Evolutionary conservation across 202 grass and related monocot genomes (phyloP).

Genomic region (Schoenoplectus tabernaemontani): DNA sequence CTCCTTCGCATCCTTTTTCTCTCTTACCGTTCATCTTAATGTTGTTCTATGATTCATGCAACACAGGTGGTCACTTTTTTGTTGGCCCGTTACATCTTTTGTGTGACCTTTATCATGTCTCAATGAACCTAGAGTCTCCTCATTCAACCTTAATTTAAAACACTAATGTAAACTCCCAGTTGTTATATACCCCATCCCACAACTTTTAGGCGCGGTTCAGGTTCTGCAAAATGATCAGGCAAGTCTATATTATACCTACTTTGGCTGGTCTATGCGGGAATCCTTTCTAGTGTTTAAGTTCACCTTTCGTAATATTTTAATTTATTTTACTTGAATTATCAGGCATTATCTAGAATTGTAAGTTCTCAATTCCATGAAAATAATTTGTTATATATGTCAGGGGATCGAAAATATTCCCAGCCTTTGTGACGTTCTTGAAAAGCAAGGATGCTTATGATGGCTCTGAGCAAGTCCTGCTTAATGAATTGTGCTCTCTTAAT

Average conservation of each 20-base stretch:
- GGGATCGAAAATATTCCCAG: slow-evolving; percentile 37
- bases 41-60: background rate
- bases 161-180: background rate
- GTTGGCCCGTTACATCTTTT: background rate
- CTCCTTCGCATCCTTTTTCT: background rate
- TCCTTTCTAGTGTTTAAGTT: background rate
- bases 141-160: background rate
- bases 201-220: no score
- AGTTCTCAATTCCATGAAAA: background rate
- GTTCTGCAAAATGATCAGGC: background rate
- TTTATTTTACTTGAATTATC: background rate
- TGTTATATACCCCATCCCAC: background rate
- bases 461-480: slow-evolving; percentile 32
- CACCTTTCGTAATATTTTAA: background rate
- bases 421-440: slow-evolving; percentile 43
- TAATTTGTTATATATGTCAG: slow-evolving; percentile 11
- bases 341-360: background rate
- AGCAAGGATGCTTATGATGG: slow-evolving; percentile 41
- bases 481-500: slow-evolving; percentile 27
- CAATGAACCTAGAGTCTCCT: background rate
- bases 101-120: background rate
- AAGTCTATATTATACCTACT: background rate
- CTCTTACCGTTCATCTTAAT: background rate
- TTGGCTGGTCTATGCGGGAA: background rate
- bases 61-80: background rate